Percentiles rank a stretch among this genome's conserved stretches.
Conservation (phyloP, 2,329 filamentous ascomycete genomes). For the Stachybotrys chartarum region DNA sequence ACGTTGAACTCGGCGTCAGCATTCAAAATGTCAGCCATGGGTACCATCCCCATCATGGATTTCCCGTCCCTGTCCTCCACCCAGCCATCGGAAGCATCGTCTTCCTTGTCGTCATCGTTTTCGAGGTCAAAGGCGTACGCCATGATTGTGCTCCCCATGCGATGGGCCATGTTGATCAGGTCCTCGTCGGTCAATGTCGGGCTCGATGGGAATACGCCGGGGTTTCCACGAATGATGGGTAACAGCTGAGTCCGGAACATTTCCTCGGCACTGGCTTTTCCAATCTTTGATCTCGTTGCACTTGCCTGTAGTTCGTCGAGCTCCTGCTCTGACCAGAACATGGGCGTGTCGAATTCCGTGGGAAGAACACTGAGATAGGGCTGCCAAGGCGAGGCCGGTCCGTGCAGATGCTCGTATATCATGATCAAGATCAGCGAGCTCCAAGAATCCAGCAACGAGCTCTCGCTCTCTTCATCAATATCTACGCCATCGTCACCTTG, state of each 20-base stretch:
- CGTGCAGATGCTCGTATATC: slow-evolving; percentile 65
- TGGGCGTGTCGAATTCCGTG: slow-evolving; percentile 68
- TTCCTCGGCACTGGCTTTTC: slow-evolving; percentile 61
- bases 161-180: slow-evolving; percentile 54
- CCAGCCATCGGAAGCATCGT: slow-evolving; percentile 57
- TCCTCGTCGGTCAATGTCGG: slow-evolving; percentile 32
- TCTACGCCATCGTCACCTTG: slow-evolving; percentile 25
- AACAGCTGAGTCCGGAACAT: slow-evolving; percentile 55
- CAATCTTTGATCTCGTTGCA: slow-evolving; percentile 69
- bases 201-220: slow-evolving; percentile 33
- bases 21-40: slow-evolving; percentile 84
- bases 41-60: slow-evolving; percentile 75
- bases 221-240: slow-evolving; percentile 39
- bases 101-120: slow-evolving; percentile 45
- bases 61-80: slow-evolving; percentile 54
- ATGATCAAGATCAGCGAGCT: slow-evolving; percentile 64
- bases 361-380: slow-evolving; percentile 74
- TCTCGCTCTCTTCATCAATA: slow-evolving; percentile 28
- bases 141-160: slow-evolving; percentile 86
- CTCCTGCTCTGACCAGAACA: slow-evolving; percentile 77
- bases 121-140: slow-evolving; percentile 84
- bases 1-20: slow-evolving; percentile 85
- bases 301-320: slow-evolving; percentile 69
- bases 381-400: slow-evolving; percentile 59
- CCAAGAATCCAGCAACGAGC: slow-evolving; percentile 43